Evolutionary conservation across 805 yeast species (phyloP).

Genomic region (Starmerella stigmatis): DNA sequence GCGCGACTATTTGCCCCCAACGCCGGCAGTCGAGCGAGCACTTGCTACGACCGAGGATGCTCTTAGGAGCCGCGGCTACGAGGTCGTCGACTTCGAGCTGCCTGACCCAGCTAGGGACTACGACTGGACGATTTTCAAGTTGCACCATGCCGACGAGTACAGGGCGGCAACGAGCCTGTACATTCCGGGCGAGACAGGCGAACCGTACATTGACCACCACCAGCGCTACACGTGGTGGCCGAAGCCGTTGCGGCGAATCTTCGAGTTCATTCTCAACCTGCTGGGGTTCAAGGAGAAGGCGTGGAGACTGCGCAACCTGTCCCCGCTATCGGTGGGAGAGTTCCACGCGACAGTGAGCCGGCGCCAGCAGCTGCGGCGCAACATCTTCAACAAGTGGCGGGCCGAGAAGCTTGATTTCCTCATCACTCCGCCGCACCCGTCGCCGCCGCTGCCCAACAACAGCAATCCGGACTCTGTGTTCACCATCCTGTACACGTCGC

Average conservation of each 20-base stretch:
- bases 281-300: constrained; percentile 33
- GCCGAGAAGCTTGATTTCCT: constrained; percentile 32
- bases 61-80: constrained; percentile 38
- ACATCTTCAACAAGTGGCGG: constrained; percentile 30
- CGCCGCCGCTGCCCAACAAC: constrained; percentile 36
- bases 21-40: constrained; percentile 39
- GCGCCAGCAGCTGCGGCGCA: constrained; percentile 32
- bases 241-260: constrained; percentile 29
- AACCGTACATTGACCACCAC: constrained; percentile 30
- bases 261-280: constrained; percentile 32
- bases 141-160: constrained; percentile 40
- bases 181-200: constrained; percentile 31
- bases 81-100: constrained; percentile 37
- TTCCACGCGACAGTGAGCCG: constrained; percentile 29
- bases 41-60: constrained; percentile 34
- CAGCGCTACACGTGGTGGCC: constrained; percentile 29
- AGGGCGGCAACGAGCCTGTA: constrained; percentile 24
- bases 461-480: constrained; percentile 28
- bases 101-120: constrained; percentile 46
- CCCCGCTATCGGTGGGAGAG: constrained; percentile 28
- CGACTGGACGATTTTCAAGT: constrained; percentile 46
- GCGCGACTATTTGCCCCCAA: constrained; percentile 42
- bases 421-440: constrained; percentile 35
- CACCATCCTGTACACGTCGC: constrained; percentile 43
- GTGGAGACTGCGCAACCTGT: constrained; percentile 28